These are phyloP conservation scores for Salicornia ramosissima DNA, from an alignment of 148 eudicot species.

Conservation along the genomic window DNA sequence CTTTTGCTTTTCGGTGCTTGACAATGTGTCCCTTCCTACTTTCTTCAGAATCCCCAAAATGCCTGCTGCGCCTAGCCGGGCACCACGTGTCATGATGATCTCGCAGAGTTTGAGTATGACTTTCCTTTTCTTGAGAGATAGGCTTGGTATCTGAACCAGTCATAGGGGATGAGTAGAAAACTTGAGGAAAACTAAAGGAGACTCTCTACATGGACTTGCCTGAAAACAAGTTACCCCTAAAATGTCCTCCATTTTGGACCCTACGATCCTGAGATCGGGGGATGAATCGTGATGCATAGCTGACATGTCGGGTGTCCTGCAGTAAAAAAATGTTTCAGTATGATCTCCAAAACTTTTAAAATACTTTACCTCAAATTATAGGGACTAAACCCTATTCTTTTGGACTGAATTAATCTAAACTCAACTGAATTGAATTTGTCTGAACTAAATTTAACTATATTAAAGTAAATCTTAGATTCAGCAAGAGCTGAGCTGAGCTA, in stretches of 20 bases:
- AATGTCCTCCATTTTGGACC: slow-evolving; percentile 48
- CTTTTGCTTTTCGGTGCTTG: slow-evolving; percentile 32
- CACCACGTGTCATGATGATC: slow-evolving; percentile 68
- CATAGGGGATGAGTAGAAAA: background rate
- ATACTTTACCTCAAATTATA: background rate
- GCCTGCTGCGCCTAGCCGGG: slow-evolving; percentile 70
- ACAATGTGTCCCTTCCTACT: slow-evolving; percentile 45
- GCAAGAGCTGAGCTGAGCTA: too few relatives aligned
- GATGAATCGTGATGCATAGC: slow-evolving; percentile 89
- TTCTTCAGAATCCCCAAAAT: slow-evolving; percentile 60
- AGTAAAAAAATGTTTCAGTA: slow-evolving; percentile 9
- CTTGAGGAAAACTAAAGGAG: background rate
- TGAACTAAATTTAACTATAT: too few relatives aligned
- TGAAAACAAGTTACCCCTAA: slow-evolving; percentile 42
- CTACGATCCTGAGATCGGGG: slow-evolving; percentile 59
- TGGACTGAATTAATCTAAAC: too few relatives aligned
- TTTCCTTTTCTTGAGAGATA: slow-evolving; percentile 55
- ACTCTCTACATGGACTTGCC: background rate
- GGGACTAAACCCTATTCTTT: too few relatives aligned
- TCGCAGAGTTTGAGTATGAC: slow-evolving; percentile 52
- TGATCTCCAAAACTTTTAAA: background rate
- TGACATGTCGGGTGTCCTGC: slow-evolving; percentile 83
- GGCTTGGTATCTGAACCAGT: slow-evolving; percentile 41
- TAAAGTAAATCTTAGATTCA: too few relatives aligned
- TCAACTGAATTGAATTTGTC: too few relatives aligned